Evolutionary conservation across 257 asterid genomes (phyloP).

Genomic region (Solanum etuberosum): DNA sequence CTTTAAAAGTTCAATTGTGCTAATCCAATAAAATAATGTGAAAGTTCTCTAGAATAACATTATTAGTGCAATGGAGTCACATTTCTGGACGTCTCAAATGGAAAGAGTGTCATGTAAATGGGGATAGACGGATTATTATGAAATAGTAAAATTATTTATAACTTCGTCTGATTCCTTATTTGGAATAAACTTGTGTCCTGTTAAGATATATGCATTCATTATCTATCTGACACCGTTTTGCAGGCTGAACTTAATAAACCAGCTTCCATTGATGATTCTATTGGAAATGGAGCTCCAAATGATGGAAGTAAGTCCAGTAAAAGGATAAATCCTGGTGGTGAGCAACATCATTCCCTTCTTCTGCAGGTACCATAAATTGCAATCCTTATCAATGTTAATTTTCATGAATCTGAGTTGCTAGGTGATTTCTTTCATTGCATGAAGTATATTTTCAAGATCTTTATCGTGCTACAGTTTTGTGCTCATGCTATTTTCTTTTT

Average conservation of each 20-base stretch:
- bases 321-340: conserved; percentile 10
- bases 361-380: conserved; percentile 40
- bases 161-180: neutral
- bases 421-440: neutral
- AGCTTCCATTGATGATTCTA: conserved; percentile 34
- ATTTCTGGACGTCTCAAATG: neutral
- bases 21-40: neutral
- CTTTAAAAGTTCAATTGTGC: neutral
- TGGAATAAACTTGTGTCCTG: neutral
- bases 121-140: neutral
- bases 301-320: conserved; percentile 27
- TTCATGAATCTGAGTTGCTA: neutral
- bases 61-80: neutral
- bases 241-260: conserved; percentile 80
- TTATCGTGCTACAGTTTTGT: neutral
- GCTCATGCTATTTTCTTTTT: neutral
- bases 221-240: neutral
- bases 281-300: conserved; percentile 24
- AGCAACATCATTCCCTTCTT: conserved; percentile 76
- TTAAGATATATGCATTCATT: neutral
- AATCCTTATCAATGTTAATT: neutral
- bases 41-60: neutral
- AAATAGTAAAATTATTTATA: neutral
- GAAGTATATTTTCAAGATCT: neutral
- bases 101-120: neutral